Conservation (phyloP, 169 alveolate species). For the Sarcocystis neurona region DNA sequence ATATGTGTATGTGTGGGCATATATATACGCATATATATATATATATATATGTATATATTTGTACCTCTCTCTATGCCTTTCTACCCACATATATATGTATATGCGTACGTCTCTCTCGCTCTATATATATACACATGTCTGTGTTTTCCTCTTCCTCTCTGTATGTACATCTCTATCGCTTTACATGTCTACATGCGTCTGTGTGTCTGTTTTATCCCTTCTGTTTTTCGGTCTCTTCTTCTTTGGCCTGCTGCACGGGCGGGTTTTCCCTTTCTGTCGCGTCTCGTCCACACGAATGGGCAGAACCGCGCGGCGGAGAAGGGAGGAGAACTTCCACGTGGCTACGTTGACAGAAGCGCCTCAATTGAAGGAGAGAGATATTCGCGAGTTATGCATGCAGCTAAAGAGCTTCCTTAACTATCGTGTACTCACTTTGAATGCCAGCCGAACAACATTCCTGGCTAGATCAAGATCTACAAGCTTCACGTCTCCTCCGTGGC, state of each 20-base stretch:
- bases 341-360: not conserved
- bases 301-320: not conserved
- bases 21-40: too few species aligned
- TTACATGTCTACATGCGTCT: not conserved
- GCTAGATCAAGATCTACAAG: not conserved
- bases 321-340: not conserved
- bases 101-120: not conserved
- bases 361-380: not conserved
- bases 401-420: not conserved
- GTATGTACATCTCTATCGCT: not conserved
- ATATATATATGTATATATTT: too few species aligned
- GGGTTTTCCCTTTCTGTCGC: too few species aligned
- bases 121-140: not conserved
- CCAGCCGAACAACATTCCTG: not conserved
- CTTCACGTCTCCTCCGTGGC: slow-evolving; percentile 28
- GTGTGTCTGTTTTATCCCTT: not conserved
- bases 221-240: too few species aligned
- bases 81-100: too few species aligned
- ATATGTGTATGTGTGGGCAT: too few species aligned
- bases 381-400: not conserved
- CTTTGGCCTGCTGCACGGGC: too few species aligned
- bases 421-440: not conserved
- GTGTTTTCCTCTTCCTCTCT: not conserved
- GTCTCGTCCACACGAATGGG: not conserved
- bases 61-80: too few species aligned